phyloP scores from a whole-genome alignment of 192 early-diverging fungal genomes.

The Linnemannia elongata region DNA sequence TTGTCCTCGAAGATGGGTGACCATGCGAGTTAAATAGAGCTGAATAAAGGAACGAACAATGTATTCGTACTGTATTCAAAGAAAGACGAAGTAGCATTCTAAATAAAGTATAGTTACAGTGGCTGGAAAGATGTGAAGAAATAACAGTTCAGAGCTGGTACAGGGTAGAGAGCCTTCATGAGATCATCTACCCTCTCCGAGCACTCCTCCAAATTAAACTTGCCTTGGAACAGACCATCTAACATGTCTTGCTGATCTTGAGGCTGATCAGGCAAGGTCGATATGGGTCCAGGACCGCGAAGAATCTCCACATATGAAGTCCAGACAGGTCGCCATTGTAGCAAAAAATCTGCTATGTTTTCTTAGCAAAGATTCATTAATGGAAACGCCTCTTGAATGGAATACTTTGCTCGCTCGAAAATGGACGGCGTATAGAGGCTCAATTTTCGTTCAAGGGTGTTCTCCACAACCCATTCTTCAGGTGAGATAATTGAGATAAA shows the following conservation, averaged over 20 bases:
- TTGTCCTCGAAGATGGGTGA: no score
- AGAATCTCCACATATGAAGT: conserved; percentile 18
- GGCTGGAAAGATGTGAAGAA: conserved; percentile 29
- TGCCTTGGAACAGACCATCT: conserved; percentile 15
- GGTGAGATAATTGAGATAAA: no score
- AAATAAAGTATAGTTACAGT: no score
- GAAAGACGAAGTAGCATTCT: no score
- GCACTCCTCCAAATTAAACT: neutral
- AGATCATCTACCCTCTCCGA: conserved; percentile 34
- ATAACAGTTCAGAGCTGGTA: conserved; percentile 33
- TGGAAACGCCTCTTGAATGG: neutral
- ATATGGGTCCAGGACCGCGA: neutral
- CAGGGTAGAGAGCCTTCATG: conserved; percentile 29
- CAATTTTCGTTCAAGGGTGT: no score
- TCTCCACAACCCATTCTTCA: no score
- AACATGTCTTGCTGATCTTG: conserved; percentile 17
- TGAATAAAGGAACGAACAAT: no score
- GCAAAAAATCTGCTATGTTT: conserved; percentile 33
- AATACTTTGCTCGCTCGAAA: conserved; percentile 1
- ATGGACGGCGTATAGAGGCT: neutral
- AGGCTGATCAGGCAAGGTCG: conserved; percentile 15
- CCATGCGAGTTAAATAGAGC: no score
- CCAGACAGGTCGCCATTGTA: conserved; percentile 22
- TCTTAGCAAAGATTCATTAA: conserved; percentile 18
- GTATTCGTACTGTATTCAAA: no score